Evolutionary conservation across 176 grass and related monocot genomes (phyloP).

Genomic region (Pharus latifolius): DNA sequence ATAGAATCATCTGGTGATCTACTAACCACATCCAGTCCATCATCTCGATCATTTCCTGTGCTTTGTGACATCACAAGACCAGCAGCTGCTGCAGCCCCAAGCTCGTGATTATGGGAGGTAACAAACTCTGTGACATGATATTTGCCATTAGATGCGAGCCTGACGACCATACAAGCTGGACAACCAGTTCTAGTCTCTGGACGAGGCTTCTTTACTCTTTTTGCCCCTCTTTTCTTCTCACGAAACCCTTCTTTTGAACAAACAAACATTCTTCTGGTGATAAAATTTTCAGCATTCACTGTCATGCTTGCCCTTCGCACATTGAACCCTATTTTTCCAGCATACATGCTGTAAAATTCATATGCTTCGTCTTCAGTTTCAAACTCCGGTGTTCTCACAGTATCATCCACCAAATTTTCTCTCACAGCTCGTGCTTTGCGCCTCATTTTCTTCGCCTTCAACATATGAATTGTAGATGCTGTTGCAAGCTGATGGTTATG

Average conservation of each 20-base stretch:
- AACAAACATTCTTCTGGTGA: constrained; percentile 96
- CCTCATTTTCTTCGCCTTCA: constrained; percentile 74
- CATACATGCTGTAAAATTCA: constrained; percentile 90
- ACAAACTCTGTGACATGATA: constrained; percentile 90
- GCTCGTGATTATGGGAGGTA: constrained; percentile 77
- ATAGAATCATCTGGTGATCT: constrained; percentile 24
- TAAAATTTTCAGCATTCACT: constrained; percentile 59
- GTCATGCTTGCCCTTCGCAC: constrained; percentile 90
- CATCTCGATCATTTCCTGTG: constrained; percentile 44
- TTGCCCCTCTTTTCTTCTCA: constrained; percentile 85
- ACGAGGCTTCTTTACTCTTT: constrained; percentile 78
- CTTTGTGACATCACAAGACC: constrained; percentile 46
- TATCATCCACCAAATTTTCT: constrained; percentile 75
- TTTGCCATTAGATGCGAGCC: constrained; percentile 51
- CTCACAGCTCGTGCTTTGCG: constrained; percentile 61
- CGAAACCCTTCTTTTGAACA: constrained; percentile 96
- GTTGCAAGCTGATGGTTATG: constrained; percentile 82
- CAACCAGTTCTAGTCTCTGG: constrained; percentile 86
- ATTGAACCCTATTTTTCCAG: constrained; percentile 74
- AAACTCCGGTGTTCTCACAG: constrained; percentile 65
- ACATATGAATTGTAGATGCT: constrained; percentile 52
- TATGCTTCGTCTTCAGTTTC: constrained; percentile 84
- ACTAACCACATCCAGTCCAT: constrained; percentile 29
- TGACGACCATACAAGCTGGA: constrained; percentile 83
- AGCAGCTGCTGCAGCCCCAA: constrained; percentile 39